Evolutionary conservation across 306 rosid genomes (phyloP).

Genomic region (Trichosanthes truncata): DNA sequence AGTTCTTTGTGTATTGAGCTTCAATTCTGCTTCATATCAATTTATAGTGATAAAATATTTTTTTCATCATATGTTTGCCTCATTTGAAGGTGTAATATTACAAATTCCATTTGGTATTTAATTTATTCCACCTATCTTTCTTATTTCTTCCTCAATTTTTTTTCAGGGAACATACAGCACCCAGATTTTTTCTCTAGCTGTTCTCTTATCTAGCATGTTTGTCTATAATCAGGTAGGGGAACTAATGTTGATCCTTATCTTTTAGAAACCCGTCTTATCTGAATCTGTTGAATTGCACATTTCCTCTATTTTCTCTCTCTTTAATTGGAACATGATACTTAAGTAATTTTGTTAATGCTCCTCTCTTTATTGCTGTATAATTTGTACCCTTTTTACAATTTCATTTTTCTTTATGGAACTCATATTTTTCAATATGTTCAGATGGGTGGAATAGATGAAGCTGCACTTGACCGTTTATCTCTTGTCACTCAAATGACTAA

Average conservation of each 20-base stretch:
- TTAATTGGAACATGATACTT: neutral
- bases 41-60: neutral
- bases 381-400: neutral
- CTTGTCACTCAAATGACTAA: conserved; percentile 94
- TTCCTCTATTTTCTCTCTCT: conserved; percentile 3
- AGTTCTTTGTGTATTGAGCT: neutral
- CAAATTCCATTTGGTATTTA: neutral
- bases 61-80: neutral
- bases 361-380: neutral
- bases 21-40: neutral
- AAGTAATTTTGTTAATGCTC: neutral
- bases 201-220: conserved; percentile 91
- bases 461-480: conserved; percentile 87
- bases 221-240: conserved; percentile 81
- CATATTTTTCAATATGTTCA: conserved; percentile 16
- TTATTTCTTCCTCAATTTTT: neutral
- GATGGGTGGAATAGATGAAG: conserved; percentile 97
- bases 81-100: neutral
- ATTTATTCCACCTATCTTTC: neutral
- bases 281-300: neutral
- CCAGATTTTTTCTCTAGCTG: conserved; percentile 88
- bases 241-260: conserved; percentile 4
- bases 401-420: conserved; percentile 5
- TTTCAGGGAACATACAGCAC: conserved; percentile 91
- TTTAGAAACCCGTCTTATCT: neutral